These are phyloP conservation scores for Ophiostoma quercus DNA, from an alignment of 2,329 filamentous ascomycete species.

Conservation along the genomic window DNA sequence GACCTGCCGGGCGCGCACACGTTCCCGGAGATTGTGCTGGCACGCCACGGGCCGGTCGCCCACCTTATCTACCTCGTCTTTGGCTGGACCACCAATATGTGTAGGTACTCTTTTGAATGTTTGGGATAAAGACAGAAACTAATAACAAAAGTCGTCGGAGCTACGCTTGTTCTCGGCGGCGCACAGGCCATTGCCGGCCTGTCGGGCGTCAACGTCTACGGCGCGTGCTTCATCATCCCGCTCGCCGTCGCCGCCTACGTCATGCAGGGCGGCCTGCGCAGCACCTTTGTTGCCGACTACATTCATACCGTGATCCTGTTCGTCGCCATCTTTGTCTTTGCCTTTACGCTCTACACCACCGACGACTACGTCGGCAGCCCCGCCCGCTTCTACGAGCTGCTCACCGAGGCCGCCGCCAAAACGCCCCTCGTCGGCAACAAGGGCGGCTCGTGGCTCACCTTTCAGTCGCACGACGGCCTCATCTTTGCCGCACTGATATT, in stretches of 20 bases:
- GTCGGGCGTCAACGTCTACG: constrained; percentile 41
- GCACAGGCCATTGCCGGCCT: constrained; percentile 38
- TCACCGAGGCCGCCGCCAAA: constrained; percentile 32
- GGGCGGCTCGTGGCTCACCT: constrained; percentile 37
- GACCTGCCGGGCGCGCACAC: constrained; percentile 40
- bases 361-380: constrained; percentile 33
- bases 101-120: constrained; percentile 6
- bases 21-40: constrained; percentile 40
- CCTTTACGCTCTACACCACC: constrained; percentile 34
- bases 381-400: constrained; percentile 36
- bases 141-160: constrained; percentile 33
- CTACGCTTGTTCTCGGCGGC: constrained; percentile 38
- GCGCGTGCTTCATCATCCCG: constrained; percentile 35
- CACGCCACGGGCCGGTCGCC: constrained; percentile 36
- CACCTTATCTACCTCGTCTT: constrained; percentile 40
- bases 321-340: constrained; percentile 38
- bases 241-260: constrained; percentile 34
- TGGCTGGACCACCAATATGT: constrained; percentile 38
- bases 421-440: constrained; percentile 35
- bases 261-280: constrained; percentile 38
- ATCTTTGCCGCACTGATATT: constrained; percentile 38
- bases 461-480: constrained; percentile 36
- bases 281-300: constrained; percentile 39
- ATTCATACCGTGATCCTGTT: constrained; percentile 40
- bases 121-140: no score